These are phyloP conservation scores for Calonectria ilicicola DNA, from an alignment of 2,329 filamentous ascomycete species.

Conservation along the genomic window DNA sequence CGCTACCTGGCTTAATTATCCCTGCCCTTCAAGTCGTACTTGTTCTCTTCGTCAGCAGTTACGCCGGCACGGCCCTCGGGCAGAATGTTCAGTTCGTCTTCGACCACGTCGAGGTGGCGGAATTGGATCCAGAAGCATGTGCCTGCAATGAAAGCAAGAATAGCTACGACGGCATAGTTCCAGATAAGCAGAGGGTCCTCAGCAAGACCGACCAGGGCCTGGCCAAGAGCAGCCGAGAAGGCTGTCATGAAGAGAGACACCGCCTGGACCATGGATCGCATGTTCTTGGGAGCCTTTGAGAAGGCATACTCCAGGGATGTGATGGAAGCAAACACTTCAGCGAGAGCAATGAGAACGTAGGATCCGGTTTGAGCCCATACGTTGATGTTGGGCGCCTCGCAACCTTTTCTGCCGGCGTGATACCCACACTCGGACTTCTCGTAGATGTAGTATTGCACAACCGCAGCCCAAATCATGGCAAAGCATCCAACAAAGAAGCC, in stretches of 20 bases:
- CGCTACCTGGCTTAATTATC: background rate
- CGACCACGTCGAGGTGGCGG: constrained; percentile 69
- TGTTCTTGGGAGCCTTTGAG: constrained; percentile 81
- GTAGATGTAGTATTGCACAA: constrained; percentile 74
- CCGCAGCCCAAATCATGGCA: constrained; percentile 68
- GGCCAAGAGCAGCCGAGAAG: constrained; percentile 75
- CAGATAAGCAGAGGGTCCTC: constrained; percentile 76
- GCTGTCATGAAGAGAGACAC: constrained; percentile 78
- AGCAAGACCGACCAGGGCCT: constrained; percentile 61
- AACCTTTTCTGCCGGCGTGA: constrained; percentile 46
- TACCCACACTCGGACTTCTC: constrained; percentile 68
- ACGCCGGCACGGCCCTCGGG: constrained; percentile 48
- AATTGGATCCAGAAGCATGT: constrained; percentile 76
- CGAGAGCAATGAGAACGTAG: constrained; percentile 61
- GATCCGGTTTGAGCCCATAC: constrained; percentile 71
- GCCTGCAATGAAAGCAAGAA: constrained; percentile 73
- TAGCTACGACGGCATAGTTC: constrained; percentile 78
- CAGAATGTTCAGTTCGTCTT: constrained; percentile 75
- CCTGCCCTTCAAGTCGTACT: constrained; percentile 27
- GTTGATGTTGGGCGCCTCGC: constrained; percentile 64
- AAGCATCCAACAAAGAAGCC: constrained; percentile 75
- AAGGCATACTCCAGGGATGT: constrained; percentile 79
- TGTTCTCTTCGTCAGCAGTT: constrained; percentile 37
- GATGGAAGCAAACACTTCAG: constrained; percentile 63
- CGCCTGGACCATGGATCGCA: constrained; percentile 78